Percentiles rank a stretch among this genome's conserved stretches.
These are phyloP conservation scores for Isabelozyma gotoi DNA, from an alignment of 805 yeast genomes.

Conservation along the genomic window DNA sequence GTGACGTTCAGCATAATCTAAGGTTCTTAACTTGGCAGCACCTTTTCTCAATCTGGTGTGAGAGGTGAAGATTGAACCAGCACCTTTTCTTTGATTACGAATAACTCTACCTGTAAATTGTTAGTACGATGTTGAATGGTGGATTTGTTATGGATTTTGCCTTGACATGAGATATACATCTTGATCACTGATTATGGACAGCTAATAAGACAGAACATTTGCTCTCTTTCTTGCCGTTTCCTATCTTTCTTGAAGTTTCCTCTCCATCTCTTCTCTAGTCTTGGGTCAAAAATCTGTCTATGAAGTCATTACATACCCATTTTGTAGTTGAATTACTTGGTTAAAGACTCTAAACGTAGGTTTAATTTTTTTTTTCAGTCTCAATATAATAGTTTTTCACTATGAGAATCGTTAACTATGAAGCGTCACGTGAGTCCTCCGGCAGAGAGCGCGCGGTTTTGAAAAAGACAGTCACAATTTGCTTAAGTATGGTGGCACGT, in stretches of 20 bases:
- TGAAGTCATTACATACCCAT: constrained; percentile 12
- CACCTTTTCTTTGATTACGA: constrained; percentile 99
- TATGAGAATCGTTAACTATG: background rate
- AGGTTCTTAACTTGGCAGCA: constrained; percentile 99
- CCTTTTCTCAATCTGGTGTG: constrained; percentile 99
- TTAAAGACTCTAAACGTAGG: constrained; percentile 1
- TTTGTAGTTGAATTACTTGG: constrained; percentile 11
- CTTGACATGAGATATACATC: no score
- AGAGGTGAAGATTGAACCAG: constrained; percentile 99
- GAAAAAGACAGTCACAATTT: background rate
- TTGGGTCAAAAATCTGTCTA: no score
- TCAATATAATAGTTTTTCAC: background rate
- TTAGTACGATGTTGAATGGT: no score
- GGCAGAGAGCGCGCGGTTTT: background rate
- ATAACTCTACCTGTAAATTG: constrained; percentile 87
- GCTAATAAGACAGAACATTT: no score
- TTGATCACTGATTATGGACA: no score
- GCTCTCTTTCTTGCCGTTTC: no score
- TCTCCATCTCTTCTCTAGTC: no score
- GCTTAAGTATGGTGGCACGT: background rate
- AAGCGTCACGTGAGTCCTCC: background rate
- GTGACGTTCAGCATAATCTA: constrained; percentile 99
- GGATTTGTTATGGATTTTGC: no score
- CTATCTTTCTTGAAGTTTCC: no score
- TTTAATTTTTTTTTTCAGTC: background rate